These are phyloP conservation scores for Penicillium concentricum DNA, from an alignment of 2,329 filamentous ascomycete species.

Conservation along the genomic window DNA sequence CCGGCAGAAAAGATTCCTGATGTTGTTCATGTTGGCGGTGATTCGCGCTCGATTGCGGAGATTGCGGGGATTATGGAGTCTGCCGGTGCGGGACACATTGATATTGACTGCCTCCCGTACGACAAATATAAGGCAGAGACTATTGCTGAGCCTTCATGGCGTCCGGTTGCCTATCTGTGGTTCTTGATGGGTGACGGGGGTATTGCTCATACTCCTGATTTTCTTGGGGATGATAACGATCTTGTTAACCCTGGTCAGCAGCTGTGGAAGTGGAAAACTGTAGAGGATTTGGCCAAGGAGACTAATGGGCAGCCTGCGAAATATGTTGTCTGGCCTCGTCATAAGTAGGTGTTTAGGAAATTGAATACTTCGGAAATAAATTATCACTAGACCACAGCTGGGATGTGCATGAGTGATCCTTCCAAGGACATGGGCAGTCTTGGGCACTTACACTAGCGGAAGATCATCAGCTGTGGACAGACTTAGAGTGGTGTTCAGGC, in stretches of 20 bases:
- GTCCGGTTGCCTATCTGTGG: constrained; percentile 30
- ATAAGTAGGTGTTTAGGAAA: constrained; percentile 3
- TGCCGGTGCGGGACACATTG: constrained; percentile 8
- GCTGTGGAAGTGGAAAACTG: constrained; percentile 33
- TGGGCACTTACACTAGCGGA: too few relatives aligned
- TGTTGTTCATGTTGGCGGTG: constrained; percentile 10
- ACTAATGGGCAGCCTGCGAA: constrained; percentile 27
- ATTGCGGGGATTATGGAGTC: constrained; percentile 11
- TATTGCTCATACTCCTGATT: constrained; percentile 21
- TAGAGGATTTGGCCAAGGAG: constrained; percentile 27
- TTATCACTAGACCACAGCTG: neutral
- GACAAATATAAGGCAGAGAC: constrained; percentile 26
- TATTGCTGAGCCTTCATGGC: constrained; percentile 16
- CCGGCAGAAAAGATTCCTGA: constrained; percentile 16
- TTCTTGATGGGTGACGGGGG: constrained; percentile 38
- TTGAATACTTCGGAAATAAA: neutral
- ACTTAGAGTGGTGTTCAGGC: neutral
- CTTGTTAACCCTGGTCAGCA: constrained; percentile 30
- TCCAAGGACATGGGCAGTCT: neutral
- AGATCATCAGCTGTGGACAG: too few relatives aligned
- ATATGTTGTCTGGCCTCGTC: constrained; percentile 14
- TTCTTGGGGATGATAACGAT: constrained; percentile 30
- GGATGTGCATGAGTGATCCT: neutral
- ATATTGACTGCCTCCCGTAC: constrained; percentile 11
- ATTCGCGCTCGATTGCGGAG: constrained; percentile 10